Conservation (phyloP, 2,329 filamentous ascomycete species). For the Paecilomyces niveus region DNA sequence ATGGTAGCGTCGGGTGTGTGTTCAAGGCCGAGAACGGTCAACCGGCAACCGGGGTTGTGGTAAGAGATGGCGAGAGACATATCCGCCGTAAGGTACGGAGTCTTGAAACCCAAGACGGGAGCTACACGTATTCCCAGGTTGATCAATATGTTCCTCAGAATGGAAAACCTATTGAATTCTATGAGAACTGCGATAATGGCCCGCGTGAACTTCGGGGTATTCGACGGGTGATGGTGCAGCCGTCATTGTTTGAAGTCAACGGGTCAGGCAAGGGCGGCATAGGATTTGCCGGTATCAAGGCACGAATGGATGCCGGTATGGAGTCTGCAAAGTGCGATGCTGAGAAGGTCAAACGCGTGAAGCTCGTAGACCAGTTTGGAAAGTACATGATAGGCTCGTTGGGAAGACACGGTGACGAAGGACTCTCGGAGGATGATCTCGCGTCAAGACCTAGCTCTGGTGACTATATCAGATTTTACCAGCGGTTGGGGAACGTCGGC, state of each 20-base stretch:
- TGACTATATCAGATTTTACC: conserved; percentile 45
- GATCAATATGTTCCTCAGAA: conserved; percentile 39
- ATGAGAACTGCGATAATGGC: conserved; percentile 36
- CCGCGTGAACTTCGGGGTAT: conserved; percentile 29
- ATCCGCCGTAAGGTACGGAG: conserved; percentile 38
- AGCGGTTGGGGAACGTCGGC: conserved; percentile 46
- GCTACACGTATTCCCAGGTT: conserved; percentile 30
- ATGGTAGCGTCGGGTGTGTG: conserved; percentile 44
- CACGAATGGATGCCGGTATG: conserved; percentile 23
- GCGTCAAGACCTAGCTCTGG: conserved; percentile 17
- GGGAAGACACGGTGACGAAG: conserved; percentile 34
- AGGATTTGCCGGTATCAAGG: conserved; percentile 20
- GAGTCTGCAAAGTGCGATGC: conserved; percentile 33
- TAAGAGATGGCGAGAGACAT: conserved; percentile 41
- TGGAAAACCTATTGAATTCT: conserved; percentile 40
- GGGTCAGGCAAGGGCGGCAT: conserved; percentile 15
- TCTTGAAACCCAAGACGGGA: conserved; percentile 22
- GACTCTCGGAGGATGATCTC: conserved; percentile 19
- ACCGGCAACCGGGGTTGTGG: conserved; percentile 38
- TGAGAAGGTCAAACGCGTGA: conserved; percentile 43
- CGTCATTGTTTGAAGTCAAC: conserved; percentile 34
- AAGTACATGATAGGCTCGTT: conserved; percentile 46
- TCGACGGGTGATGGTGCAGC: conserved; percentile 32
- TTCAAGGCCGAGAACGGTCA: conserved; percentile 40
- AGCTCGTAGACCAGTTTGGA: conserved; percentile 44